Evolutionary conservation across 768 basidiomycete genomes (phyloP), one percentile per base, ranked within the genome.

Genomic region (Amanita thiersii): DNA sequence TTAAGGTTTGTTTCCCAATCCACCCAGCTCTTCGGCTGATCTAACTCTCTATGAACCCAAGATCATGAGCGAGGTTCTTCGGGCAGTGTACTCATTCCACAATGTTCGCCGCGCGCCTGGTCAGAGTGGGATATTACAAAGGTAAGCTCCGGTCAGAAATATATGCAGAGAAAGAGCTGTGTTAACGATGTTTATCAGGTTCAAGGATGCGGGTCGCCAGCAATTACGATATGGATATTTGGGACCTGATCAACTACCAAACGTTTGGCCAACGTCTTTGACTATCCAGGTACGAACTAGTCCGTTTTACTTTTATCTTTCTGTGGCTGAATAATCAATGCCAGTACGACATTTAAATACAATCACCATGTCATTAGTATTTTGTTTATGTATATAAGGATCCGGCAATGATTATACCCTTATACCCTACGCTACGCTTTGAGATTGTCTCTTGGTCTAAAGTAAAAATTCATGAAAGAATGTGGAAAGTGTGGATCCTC

Each of bases 241-340:
- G 46, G 69, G 75, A 44, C 51, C 55, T 1, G 56, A 65, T 1
- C 70, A 76, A 51, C 40, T 62, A n/a, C 62, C 71, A 8, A 64
- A 64, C 3, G 75, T 82, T 12, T 86, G 84, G 84, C 81, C 86
- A 0, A 73, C 70, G 5, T 75, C 77, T 2, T 62, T 88, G 70
- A 61, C 76, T 19, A 37, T 43, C 30, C 21, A 43, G 25, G 33
- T 37, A 11, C 35, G 32, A 18, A 20, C 30, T 40, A 6, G 17
- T 26, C 3, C 12, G 18, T 5, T 25, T 6, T 19, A 8, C n/a
- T 26, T 39, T 29, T 17, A 12, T 4, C 26, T 7, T 7, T 28
- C n/a, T n/a, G 7, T 28, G 7, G 26, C 26, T 28, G 7, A 28
- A 7, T 28, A n/a, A 7, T 28, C n/a, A 7, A 28, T 28, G 7